A percentile compares a stretch with the other conserved stretches of the same genome.
These are phyloP conservation scores for Hansenula sp. DNA, from an alignment of 1,139 yeast genomes.

Conservation along the genomic window DNA sequence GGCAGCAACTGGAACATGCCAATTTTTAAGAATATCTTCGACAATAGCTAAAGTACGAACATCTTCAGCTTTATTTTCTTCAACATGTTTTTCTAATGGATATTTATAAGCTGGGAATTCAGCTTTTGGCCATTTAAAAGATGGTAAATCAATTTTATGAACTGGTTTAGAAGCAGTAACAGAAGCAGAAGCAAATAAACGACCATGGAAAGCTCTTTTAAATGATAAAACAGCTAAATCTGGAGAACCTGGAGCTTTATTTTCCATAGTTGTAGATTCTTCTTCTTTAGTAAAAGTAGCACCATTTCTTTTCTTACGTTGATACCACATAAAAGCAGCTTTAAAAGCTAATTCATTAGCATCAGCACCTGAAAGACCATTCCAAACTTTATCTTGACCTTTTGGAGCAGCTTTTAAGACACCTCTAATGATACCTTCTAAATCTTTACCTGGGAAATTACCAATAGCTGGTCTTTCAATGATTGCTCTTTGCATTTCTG, in stretches of 20 bases:
- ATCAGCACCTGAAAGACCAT: slow-evolving; percentile 68
- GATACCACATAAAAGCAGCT: slow-evolving; percentile 75
- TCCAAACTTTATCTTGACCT: slow-evolving; percentile 63
- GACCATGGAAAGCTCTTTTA: slow-evolving; percentile 71
- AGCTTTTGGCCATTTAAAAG: slow-evolving; percentile 74
- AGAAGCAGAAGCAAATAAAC: slow-evolving; percentile 69
- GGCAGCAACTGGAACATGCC: slow-evolving; percentile 60
- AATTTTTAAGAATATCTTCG: slow-evolving; percentile 44
- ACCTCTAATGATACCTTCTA: slow-evolving; percentile 43
- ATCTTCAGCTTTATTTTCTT: slow-evolving; percentile 56
- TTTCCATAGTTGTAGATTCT: slow-evolving; percentile 57
- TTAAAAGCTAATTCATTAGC: slow-evolving; percentile 77
- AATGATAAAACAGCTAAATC: slow-evolving; percentile 65
- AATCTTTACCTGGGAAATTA: slow-evolving; percentile 62
- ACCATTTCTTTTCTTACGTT: slow-evolving; percentile 51
- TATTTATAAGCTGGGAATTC: slow-evolving; percentile 65
- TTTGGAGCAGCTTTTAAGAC: slow-evolving; percentile 68
- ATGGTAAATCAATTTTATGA: slow-evolving; percentile 72
- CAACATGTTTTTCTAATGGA: slow-evolving; percentile 51
- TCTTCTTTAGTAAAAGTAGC: slow-evolving; percentile 53
- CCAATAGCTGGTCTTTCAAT: slow-evolving; percentile 75
- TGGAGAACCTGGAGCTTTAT: slow-evolving; percentile 64
- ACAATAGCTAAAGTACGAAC: slow-evolving; percentile 52
- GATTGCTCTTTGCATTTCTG: slow-evolving; percentile 62
- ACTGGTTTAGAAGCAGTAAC: slow-evolving; percentile 72